phyloP scores from a whole-genome alignment of 345 rosid species.

The Ceriops decandra region DNA sequence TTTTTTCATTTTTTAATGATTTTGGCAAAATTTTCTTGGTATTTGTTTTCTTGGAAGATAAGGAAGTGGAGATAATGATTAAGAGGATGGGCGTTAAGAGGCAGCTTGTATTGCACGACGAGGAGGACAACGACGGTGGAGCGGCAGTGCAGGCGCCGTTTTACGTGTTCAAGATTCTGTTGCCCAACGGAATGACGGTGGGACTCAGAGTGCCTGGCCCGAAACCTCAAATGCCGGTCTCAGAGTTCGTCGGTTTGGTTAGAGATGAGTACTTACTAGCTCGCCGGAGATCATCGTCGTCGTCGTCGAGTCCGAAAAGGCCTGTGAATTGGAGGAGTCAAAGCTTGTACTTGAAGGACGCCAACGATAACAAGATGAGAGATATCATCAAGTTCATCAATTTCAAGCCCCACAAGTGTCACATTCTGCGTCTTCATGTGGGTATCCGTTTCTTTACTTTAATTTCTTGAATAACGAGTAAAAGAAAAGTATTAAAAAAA shows the following conservation, averaged over 20 bases:
- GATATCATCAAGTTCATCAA: conserved; percentile 24
- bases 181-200: conserved; percentile 51
- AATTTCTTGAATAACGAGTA: too few relatives aligned
- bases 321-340: conserved; percentile 35
- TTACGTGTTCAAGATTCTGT: conserved; percentile 46
- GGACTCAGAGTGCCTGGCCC: conserved; percentile 26
- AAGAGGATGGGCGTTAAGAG: background rate
- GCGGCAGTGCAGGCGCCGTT: background rate
- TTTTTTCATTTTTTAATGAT: too few relatives aligned
- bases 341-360: conserved; percentile 29
- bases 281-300: background rate
- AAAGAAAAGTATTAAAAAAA: too few relatives aligned
- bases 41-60: too few relatives aligned
- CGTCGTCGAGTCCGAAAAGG: conserved; percentile 10
- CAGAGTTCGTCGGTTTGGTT: conserved; percentile 32
- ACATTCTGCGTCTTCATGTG: conserved; percentile 50
- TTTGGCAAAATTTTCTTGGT: too few relatives aligned
- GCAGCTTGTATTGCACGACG: background rate
- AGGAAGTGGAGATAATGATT: too few relatives aligned
- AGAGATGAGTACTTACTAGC: conserved; percentile 28
- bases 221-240: conserved; percentile 23
- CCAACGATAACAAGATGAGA: conserved; percentile 22
- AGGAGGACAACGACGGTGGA: conserved; percentile 9
- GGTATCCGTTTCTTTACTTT: conserved; percentile 12
- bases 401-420: conserved; percentile 38